Base-by-base conservation (phyloP, 805 yeast genomes). In the Yarrowia divulgata region DNA sequence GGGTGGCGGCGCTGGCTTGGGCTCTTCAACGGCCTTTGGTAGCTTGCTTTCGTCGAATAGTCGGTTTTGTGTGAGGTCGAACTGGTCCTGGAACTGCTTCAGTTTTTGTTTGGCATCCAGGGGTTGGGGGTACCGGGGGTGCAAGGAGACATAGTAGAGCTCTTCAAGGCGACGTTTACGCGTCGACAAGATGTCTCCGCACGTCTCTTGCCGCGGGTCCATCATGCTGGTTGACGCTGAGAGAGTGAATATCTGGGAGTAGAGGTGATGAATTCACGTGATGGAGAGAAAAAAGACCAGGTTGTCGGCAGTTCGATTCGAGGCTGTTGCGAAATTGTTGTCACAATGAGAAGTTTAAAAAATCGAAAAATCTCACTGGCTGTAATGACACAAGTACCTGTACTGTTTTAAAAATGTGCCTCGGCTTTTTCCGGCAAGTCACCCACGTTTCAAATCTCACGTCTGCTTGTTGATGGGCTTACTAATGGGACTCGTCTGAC, bases 161-260 rank as follows among this genome's bases (percentile, higher is more conserved):
- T 88, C 90, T 1, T 89, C 82, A 32, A 89, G 79, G 73, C 86
- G 86, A 35, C 88, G 79, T 73, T 86, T 86, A 62, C 92, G 79
- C 55, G 68, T 49, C 55, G 45, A 63, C 55, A 49, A 14, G 32
- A 63, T 49, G 48, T 48, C 39, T 19, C 57, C 57, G 46, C 68
- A 48, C 55, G 68, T 45, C 52, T 60, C 52, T 60, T 60, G 52
- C 42, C 66, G 52, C 66, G 66, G 46, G 52, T 60, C 66, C 66
- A 45, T 43, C 52, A 35, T 60, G 52, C 66, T 60, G 34, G 66
- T 60, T 57, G 63, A 42, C 54, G 54, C 54, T 57, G 48, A 34
- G 14, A 34, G 66, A 58, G 52, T 60, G 66, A 45, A 34, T 60
- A 32, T 35, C 40, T 34, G 52, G 50, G 48, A 57, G 48, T 57